Percentiles rank a stretch among this genome's conserved stretches.
phyloP scores from a whole-genome alignment of 2,329 filamentous ascomycete genomes.

The Ophiostoma ulmi region DNA sequence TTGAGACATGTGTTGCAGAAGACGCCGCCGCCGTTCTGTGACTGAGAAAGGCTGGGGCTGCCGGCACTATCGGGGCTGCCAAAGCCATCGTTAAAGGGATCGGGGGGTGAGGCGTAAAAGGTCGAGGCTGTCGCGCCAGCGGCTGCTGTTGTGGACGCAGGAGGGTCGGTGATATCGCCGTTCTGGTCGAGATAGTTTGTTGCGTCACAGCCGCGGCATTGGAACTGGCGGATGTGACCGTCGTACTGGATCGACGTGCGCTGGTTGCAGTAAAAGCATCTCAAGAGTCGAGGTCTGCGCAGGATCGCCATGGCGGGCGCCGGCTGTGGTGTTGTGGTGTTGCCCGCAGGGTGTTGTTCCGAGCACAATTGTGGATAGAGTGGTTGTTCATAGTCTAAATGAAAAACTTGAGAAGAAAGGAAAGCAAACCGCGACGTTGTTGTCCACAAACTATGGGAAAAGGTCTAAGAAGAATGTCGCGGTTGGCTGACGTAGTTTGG shows the following conservation, averaged over 20 bases:
- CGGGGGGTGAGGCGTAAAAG: constrained; percentile 40
- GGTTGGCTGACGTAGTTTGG: constrained; percentile 13
- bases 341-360: neutral
- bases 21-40: constrained; percentile 32
- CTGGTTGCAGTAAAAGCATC: constrained; percentile 80
- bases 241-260: constrained; percentile 57
- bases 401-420: neutral
- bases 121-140: constrained; percentile 38
- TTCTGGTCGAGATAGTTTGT: constrained; percentile 87
- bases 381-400: neutral
- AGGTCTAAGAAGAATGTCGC: neutral
- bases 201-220: constrained; percentile 74
- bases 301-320: constrained; percentile 40
- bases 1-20: constrained; percentile 77
- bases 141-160: constrained; percentile 55
- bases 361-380: neutral
- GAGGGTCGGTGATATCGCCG: constrained; percentile 86
- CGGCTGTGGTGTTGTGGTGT: constrained; percentile 8
- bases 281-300: constrained; percentile 44
- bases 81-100: constrained; percentile 32
- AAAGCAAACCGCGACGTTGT: neutral
- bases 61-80: constrained; percentile 29
- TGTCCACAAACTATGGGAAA: neutral
- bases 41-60: neutral
- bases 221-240: constrained; percentile 58